Evolutionary conservation across 2,329 filamentous ascomycete species (phyloP).

Genomic region (Stachybotrys chlorohalonatus): DNA sequence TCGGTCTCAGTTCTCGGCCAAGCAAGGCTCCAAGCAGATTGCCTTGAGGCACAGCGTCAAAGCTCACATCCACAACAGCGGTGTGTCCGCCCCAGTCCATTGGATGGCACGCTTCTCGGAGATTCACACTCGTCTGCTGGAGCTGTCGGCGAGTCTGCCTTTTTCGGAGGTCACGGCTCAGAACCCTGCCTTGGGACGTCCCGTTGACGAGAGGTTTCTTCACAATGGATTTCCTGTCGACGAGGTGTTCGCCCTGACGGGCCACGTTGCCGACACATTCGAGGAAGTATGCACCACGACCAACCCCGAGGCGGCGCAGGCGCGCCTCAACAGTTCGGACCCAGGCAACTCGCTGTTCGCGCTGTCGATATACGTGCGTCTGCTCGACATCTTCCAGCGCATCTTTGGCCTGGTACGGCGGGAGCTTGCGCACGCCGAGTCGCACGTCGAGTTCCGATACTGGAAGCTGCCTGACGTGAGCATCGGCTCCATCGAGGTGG

Average conservation of each 20-base stretch:
- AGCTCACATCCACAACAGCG: slow-evolving; percentile 8
- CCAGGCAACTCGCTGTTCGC: slow-evolving; percentile 28
- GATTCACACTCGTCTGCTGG: slow-evolving; percentile 27
- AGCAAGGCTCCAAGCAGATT: slow-evolving; percentile 22
- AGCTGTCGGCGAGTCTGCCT: slow-evolving; percentile 24
- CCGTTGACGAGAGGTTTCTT: slow-evolving; percentile 12
- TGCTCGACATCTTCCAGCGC: slow-evolving; percentile 30
- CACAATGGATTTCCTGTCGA: slow-evolving; percentile 27
- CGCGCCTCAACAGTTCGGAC: slow-evolving; percentile 18
- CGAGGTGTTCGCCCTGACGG: slow-evolving; percentile 30
- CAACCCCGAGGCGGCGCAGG: slow-evolving; percentile 2
- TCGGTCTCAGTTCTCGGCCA: slow-evolving; percentile 12
- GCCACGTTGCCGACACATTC: slow-evolving; percentile 24
- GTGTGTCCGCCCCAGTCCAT: slow-evolving; percentile 14
- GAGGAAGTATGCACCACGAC: slow-evolving; percentile 12
- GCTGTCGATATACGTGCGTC: slow-evolving; percentile 26
- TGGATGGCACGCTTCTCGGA: slow-evolving; percentile 30
- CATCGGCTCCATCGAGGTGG: slow-evolving; percentile 29
- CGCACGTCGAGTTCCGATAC: slow-evolving; percentile 18
- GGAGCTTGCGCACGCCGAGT: slow-evolving; percentile 18
- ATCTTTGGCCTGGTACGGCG: slow-evolving; percentile 26
- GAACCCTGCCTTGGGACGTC: slow-evolving; percentile 8
- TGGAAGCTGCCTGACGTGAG: slow-evolving; percentile 32
- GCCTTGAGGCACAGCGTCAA: slow-evolving; percentile 14
- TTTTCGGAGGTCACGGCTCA: slow-evolving; percentile 13